Percentiles rank a stretch among this genome's conserved stretches.
Conservation (phyloP, 768 basidiomycete species). For the Psilocybe sp. region DNA sequence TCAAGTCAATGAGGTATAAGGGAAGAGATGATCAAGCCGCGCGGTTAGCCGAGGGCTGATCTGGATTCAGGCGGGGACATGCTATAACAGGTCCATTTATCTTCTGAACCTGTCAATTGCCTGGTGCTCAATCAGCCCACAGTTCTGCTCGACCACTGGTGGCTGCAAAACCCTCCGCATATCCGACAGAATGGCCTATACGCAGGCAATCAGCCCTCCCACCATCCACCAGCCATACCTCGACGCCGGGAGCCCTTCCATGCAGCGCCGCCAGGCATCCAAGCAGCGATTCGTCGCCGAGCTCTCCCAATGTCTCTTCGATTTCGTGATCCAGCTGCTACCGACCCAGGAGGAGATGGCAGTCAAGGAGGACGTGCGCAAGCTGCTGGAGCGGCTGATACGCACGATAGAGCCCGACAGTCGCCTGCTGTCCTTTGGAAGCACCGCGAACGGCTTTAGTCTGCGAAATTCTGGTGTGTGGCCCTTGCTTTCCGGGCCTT, state of each 20-base stretch:
- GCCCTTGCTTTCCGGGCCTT: neutral
- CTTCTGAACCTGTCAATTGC: conserved; percentile 26
- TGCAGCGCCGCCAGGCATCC: conserved; percentile 37
- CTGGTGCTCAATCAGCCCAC: conserved; percentile 22
- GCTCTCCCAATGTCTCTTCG: conserved; percentile 87
- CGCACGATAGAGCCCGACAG: conserved; percentile 92
- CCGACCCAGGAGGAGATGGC: conserved; percentile 88
- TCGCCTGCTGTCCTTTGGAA: conserved; percentile 90
- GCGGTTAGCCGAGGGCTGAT: conserved; percentile 24
- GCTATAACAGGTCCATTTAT: conserved; percentile 26
- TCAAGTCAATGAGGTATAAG: conserved; percentile 7
- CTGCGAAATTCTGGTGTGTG: conserved; percentile 86
- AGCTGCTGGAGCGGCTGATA: conserved; percentile 92
- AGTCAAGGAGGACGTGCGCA: conserved; percentile 94
- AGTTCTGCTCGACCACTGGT: conserved; percentile 14
- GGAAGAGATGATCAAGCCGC: neutral
- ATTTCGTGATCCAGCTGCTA: conserved; percentile 90
- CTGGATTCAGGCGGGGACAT: conserved; percentile 11
- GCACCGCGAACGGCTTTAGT: conserved; percentile 96
- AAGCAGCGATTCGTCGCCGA: conserved; percentile 72
- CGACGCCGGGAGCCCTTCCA: conserved; percentile 28
- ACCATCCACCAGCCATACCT: conserved; percentile 32
- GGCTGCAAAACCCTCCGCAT: conserved; percentile 17
- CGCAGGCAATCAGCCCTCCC: conserved; percentile 38
- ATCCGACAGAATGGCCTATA: conserved; percentile 33